These are phyloP conservation scores for Penicillium sp. DNA, from an alignment of 2,329 filamentous ascomycete genomes.

Conservation along the genomic window DNA sequence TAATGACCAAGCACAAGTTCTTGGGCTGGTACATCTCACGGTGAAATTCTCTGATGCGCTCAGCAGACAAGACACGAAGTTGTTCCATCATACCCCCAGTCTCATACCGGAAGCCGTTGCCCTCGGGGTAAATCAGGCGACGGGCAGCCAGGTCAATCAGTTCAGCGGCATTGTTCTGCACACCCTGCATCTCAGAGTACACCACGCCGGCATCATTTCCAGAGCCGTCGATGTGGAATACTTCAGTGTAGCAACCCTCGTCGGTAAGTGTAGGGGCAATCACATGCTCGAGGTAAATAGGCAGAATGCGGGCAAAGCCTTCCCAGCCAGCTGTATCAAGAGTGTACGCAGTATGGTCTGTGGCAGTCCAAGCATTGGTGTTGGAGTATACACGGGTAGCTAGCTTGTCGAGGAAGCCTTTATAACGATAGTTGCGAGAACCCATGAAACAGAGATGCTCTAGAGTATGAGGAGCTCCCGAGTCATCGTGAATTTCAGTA, in stretches of 20 bases:
- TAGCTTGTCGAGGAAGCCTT: conserved; percentile 90
- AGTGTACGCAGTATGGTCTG: conserved; percentile 94
- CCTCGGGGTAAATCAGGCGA: conserved; percentile 79
- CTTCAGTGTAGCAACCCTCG: conserved; percentile 89
- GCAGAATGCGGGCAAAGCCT: conserved; percentile 89
- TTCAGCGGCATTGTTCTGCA: conserved; percentile 79
- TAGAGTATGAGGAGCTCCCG: conserved; percentile 83
- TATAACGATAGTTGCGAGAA: conserved; percentile 89
- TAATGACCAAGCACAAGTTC: conserved; percentile 85
- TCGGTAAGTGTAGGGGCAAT: conserved; percentile 89
- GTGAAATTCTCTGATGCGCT: conserved; percentile 92
- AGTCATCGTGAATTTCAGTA: conserved; percentile 97
- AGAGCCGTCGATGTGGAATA: conserved; percentile 89
- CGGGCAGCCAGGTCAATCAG: conserved; percentile 84
- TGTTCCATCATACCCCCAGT: conserved; percentile 97
- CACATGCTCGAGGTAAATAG: conserved; percentile 92
- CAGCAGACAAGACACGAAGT: conserved; percentile 77
- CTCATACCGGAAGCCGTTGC: conserved; percentile 91
- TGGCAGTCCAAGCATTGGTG: conserved; percentile 97
- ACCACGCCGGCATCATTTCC: conserved; percentile 96
- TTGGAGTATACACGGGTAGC: conserved; percentile 88
- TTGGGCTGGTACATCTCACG: conserved; percentile 97
- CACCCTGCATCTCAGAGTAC: conserved; percentile 97
- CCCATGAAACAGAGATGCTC: conserved; percentile 85
- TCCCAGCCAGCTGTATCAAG: conserved; percentile 96